Evolutionary conservation across 78 protist genomes (phyloP), one percentile per base, ranked within the genome.

Genomic region (Polysphondylium violaceum): DNA sequence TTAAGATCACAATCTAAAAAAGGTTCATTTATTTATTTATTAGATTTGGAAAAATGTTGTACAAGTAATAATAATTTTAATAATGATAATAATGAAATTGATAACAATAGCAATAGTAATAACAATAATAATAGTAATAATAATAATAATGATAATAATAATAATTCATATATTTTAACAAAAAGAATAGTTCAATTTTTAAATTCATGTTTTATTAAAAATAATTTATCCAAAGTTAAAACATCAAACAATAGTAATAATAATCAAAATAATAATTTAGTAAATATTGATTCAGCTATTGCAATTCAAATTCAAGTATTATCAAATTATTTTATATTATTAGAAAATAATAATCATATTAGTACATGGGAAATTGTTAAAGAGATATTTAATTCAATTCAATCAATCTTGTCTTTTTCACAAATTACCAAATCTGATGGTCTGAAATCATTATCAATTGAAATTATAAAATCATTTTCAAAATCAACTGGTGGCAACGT

Each of bases 281-380:
- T 29, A 4, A 43, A 69, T 16, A 5, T 78, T 3, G 75, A 78
- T 25, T 36, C 88, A 33, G 40, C 64, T n/a, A 58, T 78, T n/a
- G 31, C 65, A 0, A 64, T 78, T 17, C 71, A 63, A 19, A 21
- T 78, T 14, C 88, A 78, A n/a, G 88, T 78, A 1, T 16, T 78
- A 27, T 61, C 88, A 4, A 75, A 78, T 50, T 78, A 78, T 33
- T 51, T 55, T 12, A 51, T 73, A 21, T 16, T 73, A 11, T 51
- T 31, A 33, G 67, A 35, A 38, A 73, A 51, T 73, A 35, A 35
- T n/a, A 73, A 73, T 73, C 67, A 73, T 53, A 21, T 51, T 23
- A 64, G 55, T 38, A 33, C 79, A 53, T 51, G 79, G 79, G 64
- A 51, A 7, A 51, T 73, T 11, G 19, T 73, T 29, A 8, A 43